These are phyloP conservation scores for Lunasporangiospora selenospora DNA, from an alignment of 192 early-diverging fungal species.

Conservation along the genomic window DNA sequence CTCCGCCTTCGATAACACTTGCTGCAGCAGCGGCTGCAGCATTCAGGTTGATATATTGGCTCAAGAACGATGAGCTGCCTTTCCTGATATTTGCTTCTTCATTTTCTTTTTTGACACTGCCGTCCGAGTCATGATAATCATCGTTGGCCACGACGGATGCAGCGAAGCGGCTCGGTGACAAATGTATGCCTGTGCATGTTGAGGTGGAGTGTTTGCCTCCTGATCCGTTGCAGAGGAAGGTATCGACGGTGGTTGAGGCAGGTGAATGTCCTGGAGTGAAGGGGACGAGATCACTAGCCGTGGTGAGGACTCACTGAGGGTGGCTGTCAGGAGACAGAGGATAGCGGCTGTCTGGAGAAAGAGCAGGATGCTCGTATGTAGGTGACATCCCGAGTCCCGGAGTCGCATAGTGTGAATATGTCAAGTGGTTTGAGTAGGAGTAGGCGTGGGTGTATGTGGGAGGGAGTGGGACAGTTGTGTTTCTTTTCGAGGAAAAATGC, in stretches of 20 bases:
- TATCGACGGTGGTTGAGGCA: no score
- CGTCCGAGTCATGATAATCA: neutral
- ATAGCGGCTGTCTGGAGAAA: constrained; percentile 19
- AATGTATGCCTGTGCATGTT: neutral
- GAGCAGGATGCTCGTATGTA: constrained; percentile 29
- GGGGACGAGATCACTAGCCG: constrained; percentile 11
- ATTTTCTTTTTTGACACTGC: no score
- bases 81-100: no score
- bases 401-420: constrained; percentile 13
- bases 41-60: no score
- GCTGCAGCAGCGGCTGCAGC: no score
- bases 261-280: neutral
- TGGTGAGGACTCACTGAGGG: constrained; percentile 1
- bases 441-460: no score
- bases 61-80: no score
- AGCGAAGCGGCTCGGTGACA: neutral
- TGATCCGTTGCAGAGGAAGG: no score
- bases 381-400: constrained; percentile 21
- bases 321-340: constrained; percentile 3
- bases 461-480: neutral
- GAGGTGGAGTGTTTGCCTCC: no score
- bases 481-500: neutral
- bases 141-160: neutral
- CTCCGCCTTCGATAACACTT: no score
- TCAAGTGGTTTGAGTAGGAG: neutral